Evolutionary conservation across 352 stramenopile genomes (phyloP), one percentile per base, ranked within the genome.

Genomic region (Pythium aphanidermatum): DNA sequence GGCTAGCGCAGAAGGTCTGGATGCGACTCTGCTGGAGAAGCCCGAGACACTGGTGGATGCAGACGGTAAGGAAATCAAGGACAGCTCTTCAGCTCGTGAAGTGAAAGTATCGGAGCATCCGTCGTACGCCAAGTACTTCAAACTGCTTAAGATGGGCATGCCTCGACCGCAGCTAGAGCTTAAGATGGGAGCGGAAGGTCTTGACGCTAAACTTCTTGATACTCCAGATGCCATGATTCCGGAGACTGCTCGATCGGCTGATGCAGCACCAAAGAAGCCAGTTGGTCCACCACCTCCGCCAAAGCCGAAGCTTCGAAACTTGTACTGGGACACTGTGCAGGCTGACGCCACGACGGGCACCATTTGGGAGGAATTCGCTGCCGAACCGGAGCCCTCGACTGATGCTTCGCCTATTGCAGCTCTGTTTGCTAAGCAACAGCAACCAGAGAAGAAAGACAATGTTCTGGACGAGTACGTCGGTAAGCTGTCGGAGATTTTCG

Each of bases 91-190:
- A 32, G 65, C 55, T 32, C 25, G 21, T 3, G n/a, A 50, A 2
- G 58, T 82, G 24, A 83, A 78, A 38, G 71, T 57, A 31, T 74
- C 53, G 7, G 75, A 97, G 45, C 87, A 98, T 50, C 86, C 86
- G 13, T 74, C 66, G 38, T 98, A 96, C 53, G 58, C 55, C 40
- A 97, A 97, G 63, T 98, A 97, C 74, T 98, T 97, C 70, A 97
- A 97, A 62, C 93, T 98, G 81, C 64, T 92, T 31, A 97, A 96
- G 59, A 90, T 98, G 64, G 92, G 91, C 5, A 92, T 98, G 77
- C 95, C 95, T 7, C 74, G 85, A 37, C 76, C 82, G 17, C 91
- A 95, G 29, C 69, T 97, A 8, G 89, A 98, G 44, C 61, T 97
- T 58, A 96, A 95, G 27, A 96, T 97, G 86, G 74, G 38, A 7